These are phyloP conservation scores for Pelargonium myrrhifolium DNA, from an alignment of 441 rosid genomes.

Conservation along the genomic window DNA sequence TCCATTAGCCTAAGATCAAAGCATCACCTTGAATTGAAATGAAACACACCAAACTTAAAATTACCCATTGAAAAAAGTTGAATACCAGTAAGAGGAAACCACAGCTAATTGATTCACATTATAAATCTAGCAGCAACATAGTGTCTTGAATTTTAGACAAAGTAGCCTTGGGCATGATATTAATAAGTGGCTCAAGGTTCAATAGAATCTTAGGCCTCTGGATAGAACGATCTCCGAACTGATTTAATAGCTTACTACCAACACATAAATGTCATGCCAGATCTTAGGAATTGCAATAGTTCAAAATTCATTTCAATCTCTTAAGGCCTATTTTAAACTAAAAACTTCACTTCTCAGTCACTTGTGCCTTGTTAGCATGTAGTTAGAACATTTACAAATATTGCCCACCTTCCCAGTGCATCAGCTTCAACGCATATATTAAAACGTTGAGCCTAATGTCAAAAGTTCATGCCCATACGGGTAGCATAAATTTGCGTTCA, in stretches of 20 bases:
- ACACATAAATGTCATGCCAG: background rate
- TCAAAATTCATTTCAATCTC: background rate
- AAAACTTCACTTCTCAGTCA: background rate
- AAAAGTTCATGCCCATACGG: background rate
- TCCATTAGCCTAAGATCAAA: constrained; percentile 4
- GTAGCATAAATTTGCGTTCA: background rate
- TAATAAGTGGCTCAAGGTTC: background rate
- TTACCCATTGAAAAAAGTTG: background rate
- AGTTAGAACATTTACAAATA: background rate
- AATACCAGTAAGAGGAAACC: background rate
- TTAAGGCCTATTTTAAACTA: background rate
- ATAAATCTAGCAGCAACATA: background rate
- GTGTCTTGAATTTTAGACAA: background rate
- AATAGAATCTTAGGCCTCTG: background rate
- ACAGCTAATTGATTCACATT: background rate
- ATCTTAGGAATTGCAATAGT: background rate
- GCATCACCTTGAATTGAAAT: background rate
- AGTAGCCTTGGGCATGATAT: background rate
- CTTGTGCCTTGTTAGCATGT: background rate
- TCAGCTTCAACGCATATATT: background rate
- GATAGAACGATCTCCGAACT: background rate
- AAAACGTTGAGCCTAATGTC: background rate
- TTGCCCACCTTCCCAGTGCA: background rate
- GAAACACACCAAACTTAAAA: background rate
- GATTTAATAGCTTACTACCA: background rate